Conservation (phyloP, 2,329 filamentous ascomycete species). For the Coniochaeta sp. region DNA sequence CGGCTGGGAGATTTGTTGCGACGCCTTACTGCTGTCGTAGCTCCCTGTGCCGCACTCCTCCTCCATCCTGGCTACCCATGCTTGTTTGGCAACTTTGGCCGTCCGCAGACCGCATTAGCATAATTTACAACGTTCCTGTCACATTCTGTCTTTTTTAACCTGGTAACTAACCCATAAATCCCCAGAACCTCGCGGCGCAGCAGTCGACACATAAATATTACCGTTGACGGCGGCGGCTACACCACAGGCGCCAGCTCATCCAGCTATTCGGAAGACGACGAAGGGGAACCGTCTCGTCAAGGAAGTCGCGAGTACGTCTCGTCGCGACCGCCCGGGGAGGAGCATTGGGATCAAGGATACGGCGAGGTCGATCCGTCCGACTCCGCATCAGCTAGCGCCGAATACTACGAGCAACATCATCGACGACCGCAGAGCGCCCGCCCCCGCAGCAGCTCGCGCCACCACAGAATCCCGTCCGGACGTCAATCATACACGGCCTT, state of each 20-base stretch:
- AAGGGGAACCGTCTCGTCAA: conserved; percentile 28
- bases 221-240: conserved; percentile 18
- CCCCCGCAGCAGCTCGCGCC: conserved; percentile 28
- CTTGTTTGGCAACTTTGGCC: not conserved
- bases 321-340: conserved; percentile 27
- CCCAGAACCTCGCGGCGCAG: conserved; percentile 4
- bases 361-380: conserved; percentile 50
- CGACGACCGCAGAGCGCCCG: conserved; percentile 23
- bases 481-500: conserved; percentile 18
- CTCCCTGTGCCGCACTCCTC: not conserved
- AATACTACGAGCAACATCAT: conserved; percentile 19
- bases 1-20: not conserved
- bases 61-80: not conserved
- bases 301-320: conserved; percentile 22
- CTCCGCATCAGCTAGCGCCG: conserved; percentile 44
- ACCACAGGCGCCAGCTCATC: conserved; percentile 12
- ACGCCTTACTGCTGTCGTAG: not conserved
- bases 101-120: not conserved
- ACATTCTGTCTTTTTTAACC: conserved; percentile 3
- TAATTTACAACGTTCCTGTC: not conserved
- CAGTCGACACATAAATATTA: conserved; percentile 11
- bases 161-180: conserved; percentile 3
- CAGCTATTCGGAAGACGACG: conserved; percentile 27
- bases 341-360: conserved; percentile 26
- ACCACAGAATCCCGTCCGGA: conserved; percentile 26